Percentiles rank a stretch among this genome's conserved stretches.
These are phyloP conservation scores for Mariannaea elegans DNA, from an alignment of 2,329 filamentous ascomycete genomes.

Conservation along the genomic window DNA sequence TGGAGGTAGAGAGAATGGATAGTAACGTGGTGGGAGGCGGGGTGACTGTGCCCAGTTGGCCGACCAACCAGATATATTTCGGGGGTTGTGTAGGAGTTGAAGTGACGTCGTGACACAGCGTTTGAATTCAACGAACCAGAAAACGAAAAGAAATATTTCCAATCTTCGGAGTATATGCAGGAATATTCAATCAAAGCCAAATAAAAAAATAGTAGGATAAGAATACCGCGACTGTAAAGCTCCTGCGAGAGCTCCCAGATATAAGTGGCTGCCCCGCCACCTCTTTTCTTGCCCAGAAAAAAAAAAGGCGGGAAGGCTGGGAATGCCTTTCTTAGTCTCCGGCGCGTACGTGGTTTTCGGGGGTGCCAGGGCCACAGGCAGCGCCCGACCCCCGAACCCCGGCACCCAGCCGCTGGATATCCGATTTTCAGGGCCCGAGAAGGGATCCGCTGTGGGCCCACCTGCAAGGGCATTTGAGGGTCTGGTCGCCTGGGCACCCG, in stretches of 20 bases:
- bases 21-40: too few species aligned
- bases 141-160: too few species aligned
- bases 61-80: too few species aligned
- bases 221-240: constrained; percentile 22
- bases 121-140: too few species aligned
- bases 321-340: constrained; percentile 2
- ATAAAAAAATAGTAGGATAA: constrained; percentile 10
- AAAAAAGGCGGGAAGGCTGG: constrained; percentile 47
- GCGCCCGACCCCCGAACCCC: constrained; percentile 3
- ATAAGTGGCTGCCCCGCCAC: constrained; percentile 60
- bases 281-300: constrained; percentile 42
- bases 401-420: constrained; percentile 16
- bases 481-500: too few species aligned
- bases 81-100: too few species aligned
- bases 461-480: constrained; percentile 11
- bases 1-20: too few species aligned
- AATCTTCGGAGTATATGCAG: background rate
- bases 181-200: constrained; percentile 5
- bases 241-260: constrained; percentile 34
- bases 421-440: constrained; percentile 6
- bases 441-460: background rate
- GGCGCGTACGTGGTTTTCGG: background rate
- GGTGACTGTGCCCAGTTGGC: too few species aligned
- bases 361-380: constrained; percentile 1
- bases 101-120: too few species aligned